Base-by-base conservation (phyloP, 2,329 filamentous ascomycete genomes). In the Chrysoporthe austroafricana region DNA sequence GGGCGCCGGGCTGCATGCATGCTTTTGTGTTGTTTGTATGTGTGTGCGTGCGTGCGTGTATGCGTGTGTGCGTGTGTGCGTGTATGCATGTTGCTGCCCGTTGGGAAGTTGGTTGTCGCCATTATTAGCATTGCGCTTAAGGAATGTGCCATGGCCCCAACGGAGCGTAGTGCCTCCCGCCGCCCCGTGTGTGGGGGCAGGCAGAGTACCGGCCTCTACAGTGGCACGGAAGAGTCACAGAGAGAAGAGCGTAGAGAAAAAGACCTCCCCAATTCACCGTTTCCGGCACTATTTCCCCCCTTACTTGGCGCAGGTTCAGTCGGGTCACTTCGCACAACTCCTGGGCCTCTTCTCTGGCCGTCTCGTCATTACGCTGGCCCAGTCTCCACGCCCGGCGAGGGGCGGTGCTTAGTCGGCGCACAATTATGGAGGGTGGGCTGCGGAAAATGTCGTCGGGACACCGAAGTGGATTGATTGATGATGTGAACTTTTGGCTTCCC, bases 401-500 rank as follows among this genome's bases (percentile, higher is more conserved):
- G 18, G 13, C 7, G 50, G 50, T 54, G 14, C 18, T n/a, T 5
- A 13, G 18, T 32, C 21, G 21, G 13, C n/a, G 50, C 3, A 32
- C 18, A 42, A 59, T 8, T 59, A 11, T 59, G 57, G 57, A 11
- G 18, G 18, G 50, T 32, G 50, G 21, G 18, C 50, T 26, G 21
- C 7, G 21, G 50, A 54, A 26, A 54, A 54, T 13, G 36, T 60
- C 57, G 18, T 44, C 21, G 57, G 39, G 39, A 60, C 54, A 57
- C 34, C 32, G 13, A 46, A 46, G 58, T 42, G 59, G 26, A 62
- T 42, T 26, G 26, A 26, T 26, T 26, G 26, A 26, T 1, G 26
- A 26, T 26, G 26, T 26, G 26, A 26, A 26, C 26, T 26, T 61
- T 61, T 61, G 46, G 42, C n/a, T 48, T 36, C 13, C 43, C 42